phyloP scores from a whole-genome alignment of 2,329 filamentous ascomycete genomes.

The Corniculantispora saksenae region DNA sequence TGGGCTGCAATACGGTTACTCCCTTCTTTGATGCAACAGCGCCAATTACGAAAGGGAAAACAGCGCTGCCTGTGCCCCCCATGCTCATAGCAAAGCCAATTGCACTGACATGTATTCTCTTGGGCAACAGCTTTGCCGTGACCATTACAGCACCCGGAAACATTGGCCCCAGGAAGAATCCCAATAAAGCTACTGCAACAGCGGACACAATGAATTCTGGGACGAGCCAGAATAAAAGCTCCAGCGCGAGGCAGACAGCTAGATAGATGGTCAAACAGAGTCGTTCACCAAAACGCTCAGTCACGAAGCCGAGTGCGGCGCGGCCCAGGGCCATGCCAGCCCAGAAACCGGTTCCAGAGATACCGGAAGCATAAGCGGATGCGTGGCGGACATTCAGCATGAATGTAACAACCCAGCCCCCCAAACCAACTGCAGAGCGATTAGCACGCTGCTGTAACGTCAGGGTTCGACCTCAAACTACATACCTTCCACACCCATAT shows the following conservation, averaged over 20 bases:
- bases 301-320: constrained; percentile 68
- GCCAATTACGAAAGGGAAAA: constrained; percentile 62
- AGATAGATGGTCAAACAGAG: constrained; percentile 62
- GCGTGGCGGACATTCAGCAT: constrained; percentile 72
- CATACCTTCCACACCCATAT: constrained; percentile 68
- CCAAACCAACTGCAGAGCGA: constrained; percentile 54
- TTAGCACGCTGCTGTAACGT: constrained; percentile 16
- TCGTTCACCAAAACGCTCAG: constrained; percentile 67
- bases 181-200: constrained; percentile 66
- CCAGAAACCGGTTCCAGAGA: constrained; percentile 76
- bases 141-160: constrained; percentile 73
- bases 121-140: constrained; percentile 69
- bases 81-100: constrained; percentile 76
- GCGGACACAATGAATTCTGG: constrained; percentile 59
- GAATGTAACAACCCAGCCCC: constrained; percentile 79
- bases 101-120: constrained; percentile 67
- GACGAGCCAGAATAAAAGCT: constrained; percentile 61
- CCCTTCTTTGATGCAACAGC: constrained; percentile 57
- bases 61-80: constrained; percentile 67
- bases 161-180: constrained; percentile 74
- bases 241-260: constrained; percentile 56
- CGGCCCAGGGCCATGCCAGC: constrained; percentile 73
- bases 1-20: constrained; percentile 51
- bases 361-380: constrained; percentile 66
- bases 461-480: neutral